A percentile compares a stretch with the other conserved stretches of the same genome.
These are phyloP conservation scores for Durotheca rogersii DNA, from an alignment of 495 filamentous ascomycete species.

Conservation along the genomic window DNA sequence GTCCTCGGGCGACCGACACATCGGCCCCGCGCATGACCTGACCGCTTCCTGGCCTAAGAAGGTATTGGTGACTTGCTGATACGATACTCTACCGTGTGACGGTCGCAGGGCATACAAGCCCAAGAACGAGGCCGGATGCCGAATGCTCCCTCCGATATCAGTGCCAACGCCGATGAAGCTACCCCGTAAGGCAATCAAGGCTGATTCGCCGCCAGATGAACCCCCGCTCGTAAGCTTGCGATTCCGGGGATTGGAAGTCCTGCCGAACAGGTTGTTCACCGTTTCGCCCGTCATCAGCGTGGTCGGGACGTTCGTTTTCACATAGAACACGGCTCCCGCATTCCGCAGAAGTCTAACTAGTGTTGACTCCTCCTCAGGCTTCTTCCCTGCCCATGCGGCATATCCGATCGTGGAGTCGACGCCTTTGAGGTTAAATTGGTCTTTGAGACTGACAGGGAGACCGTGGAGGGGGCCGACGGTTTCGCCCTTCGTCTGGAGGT, in stretches of 20 bases:
- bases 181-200: constrained; percentile 43
- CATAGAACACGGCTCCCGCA: constrained; percentile 55
- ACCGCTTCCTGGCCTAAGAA: constrained; percentile 11
- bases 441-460: constrained; percentile 62
- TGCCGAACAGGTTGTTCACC: constrained; percentile 62
- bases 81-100: constrained; percentile 1
- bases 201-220: constrained; percentile 57
- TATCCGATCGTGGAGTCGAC: constrained; percentile 57
- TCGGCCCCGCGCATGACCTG: constrained; percentile 1
- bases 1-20: constrained; percentile 8
- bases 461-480: constrained; percentile 62
- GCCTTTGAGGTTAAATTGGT: constrained; percentile 58
- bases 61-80: constrained; percentile 1
- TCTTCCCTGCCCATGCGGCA: constrained; percentile 50
- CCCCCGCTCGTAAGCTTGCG: constrained; percentile 58
- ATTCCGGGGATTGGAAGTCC: constrained; percentile 62
- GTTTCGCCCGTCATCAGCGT: constrained; percentile 49
- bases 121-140: constrained; percentile 2
- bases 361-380: constrained; percentile 46
- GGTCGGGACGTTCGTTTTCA: constrained; percentile 65
- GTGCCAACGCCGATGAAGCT: constrained; percentile 50
- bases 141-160: constrained; percentile 39
- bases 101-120: constrained; percentile 3
- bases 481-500: constrained; percentile 46
- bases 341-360: constrained; percentile 47